Conservation (phyloP, 345 rosid genomes). For the Crucihimalaya himalaica region DNA sequence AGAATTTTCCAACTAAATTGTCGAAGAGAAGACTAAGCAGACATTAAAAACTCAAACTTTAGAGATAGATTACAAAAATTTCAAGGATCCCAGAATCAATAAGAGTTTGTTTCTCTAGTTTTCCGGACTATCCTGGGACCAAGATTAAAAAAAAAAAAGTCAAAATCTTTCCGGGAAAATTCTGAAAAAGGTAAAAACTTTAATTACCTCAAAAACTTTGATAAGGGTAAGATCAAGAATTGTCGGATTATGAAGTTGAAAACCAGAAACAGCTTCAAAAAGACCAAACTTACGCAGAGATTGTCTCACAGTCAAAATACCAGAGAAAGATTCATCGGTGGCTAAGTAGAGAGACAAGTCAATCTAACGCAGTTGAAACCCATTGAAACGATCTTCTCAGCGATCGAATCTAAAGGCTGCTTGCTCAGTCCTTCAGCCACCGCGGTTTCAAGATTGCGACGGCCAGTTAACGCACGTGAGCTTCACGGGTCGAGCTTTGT, state of each 20-base stretch:
- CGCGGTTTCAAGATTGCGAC: constrained; percentile 59
- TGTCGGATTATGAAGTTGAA: constrained; percentile 67
- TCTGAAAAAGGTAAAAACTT: background rate
- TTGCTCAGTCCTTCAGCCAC: constrained; percentile 80
- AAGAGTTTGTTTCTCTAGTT: no score
- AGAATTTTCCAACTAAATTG: background rate
- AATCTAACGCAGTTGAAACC: constrained; percentile 72
- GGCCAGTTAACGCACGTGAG: constrained; percentile 74
- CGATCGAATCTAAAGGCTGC: constrained; percentile 52
- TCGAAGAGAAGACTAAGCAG: no score
- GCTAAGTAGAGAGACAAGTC: constrained; percentile 61
- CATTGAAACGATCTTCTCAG: constrained; percentile 38
- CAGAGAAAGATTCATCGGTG: constrained; percentile 55
- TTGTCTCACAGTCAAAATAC: constrained; percentile 53
- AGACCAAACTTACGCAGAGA: constrained; percentile 65
- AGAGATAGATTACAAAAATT: background rate
- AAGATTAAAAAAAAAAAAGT: background rate
- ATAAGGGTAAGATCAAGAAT: constrained; percentile 71
- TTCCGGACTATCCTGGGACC: no score
- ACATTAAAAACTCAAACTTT: no score
- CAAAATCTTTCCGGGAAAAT: background rate
- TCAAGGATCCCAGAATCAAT: background rate
- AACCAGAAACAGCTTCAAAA: constrained; percentile 61
- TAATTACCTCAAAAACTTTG: constrained; percentile 69
- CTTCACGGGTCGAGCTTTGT: constrained; percentile 57